Evolutionary conservation across 352 stramenopile species (phyloP), one percentile per base, ranked within the genome.

Genomic region (Globisporangium iwayamae): DNA sequence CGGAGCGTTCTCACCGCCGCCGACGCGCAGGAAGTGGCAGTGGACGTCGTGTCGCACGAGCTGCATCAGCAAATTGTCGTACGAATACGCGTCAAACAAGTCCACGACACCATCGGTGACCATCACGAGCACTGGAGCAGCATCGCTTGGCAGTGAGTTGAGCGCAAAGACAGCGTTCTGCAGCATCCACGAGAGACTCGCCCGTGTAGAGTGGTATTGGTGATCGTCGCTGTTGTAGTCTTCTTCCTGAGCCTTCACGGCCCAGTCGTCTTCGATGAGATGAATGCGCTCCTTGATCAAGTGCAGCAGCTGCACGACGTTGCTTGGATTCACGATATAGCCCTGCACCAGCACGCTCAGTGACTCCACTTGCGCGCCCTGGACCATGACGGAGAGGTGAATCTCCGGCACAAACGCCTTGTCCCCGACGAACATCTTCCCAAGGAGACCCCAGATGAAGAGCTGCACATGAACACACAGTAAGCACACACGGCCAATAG

Each of bases 51-150:
- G 88, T 6, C 88, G 85, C 48, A 88, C 81, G n/a, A 96, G 80
- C 47, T 96, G 86, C 88, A 95, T 95, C 34, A 95, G 68, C 47
- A 96, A 62, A 36, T 85, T 90, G 69, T 96, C 88, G 47, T 96
- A 96, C 4, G 80, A 82, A 62, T 87, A 93, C 6, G 78, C 76
- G 43, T 94, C 71, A 20, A 76, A 76, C 11, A 93, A 59, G 72
- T 95, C 86, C n/a, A 94, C 73, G 34, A 96, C 88, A 4, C 88
- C 85, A 64, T 96, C 88, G 0, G 88, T 92, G 50, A 93, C 83
- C 10, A 96, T 65, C n/a, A 92, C 81, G 53, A 96, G 81, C 48
- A 94, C 73, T 28, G 88, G 87, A 4, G 84, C 81, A 4, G 85
- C 85, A 22, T 87, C 85, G 51, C 69, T 76, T 1, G 88, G 88